A percentile compares a stretch with the other conserved stretches of the same genome.
phyloP scores from a whole-genome alignment of 805 yeast genomes.

The Metschnikowia henanensis region DNA sequence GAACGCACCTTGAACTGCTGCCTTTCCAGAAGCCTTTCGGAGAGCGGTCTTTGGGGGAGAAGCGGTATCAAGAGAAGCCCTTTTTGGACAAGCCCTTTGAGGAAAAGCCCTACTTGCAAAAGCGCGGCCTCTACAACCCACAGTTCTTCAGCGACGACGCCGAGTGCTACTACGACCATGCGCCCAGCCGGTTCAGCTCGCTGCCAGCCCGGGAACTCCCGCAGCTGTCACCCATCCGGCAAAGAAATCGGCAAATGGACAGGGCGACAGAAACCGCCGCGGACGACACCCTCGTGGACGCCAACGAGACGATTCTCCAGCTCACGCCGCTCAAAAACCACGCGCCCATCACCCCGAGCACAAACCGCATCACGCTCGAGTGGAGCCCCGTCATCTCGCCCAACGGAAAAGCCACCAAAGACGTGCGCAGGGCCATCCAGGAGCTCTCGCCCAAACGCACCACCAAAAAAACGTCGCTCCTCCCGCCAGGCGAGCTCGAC shows the following conservation, averaged over 20 bases:
- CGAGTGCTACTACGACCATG: conserved; percentile 12
- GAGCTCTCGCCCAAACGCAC: conserved; percentile 48
- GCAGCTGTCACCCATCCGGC: conserved; percentile 13
- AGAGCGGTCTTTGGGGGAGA: too few relatives aligned
- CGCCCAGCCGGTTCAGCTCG: conserved; percentile 23
- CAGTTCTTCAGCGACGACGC: conserved; percentile 39
- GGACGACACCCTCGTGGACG: conserved; percentile 36
- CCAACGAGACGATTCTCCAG: conserved; percentile 41
- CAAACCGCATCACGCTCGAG: conserved; percentile 35
- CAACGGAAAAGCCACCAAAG: conserved; percentile 22
- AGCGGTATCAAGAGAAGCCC: too few relatives aligned
- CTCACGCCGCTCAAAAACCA: conserved; percentile 39
- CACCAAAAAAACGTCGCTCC: conserved; percentile 59
- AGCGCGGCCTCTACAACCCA: conserved; percentile 34
- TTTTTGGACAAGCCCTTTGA: too few relatives aligned
- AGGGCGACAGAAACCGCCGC: conserved; percentile 6
- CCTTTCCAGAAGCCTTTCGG: conserved; percentile 19
- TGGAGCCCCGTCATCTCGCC: conserved; percentile 49
- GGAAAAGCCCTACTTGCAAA: conserved; percentile 16
- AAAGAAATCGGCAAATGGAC: conserved; percentile 4
- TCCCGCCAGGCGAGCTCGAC: conserved; percentile 91
- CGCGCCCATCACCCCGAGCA: conserved; percentile 35
- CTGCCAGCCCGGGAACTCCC: conserved; percentile 31
- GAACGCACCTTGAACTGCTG: conserved; percentile 5
- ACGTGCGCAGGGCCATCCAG: conserved; percentile 29